Evolutionary conservation across 2,329 filamentous ascomycete genomes (phyloP), one percentile per base, ranked within the genome.

Genomic region (Calonectria montana): DNA sequence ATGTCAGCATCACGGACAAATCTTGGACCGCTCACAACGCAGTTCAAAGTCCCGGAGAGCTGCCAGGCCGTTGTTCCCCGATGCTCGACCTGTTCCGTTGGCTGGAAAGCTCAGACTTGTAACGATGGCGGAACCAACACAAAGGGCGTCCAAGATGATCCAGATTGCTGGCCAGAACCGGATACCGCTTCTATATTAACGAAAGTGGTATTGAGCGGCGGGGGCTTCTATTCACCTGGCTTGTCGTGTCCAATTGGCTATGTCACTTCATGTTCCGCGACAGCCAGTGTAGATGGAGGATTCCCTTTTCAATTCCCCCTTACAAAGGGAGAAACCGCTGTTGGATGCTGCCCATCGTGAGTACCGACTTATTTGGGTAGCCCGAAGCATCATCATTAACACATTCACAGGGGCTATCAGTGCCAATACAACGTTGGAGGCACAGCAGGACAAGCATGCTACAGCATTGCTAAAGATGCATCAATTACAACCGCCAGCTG

Each of bases 321-420:
- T 25, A 37, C 71, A 1, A 50, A 71, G 3, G 72, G 77, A 3
- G 81, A 83, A 69, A 83, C 81, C 13, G 81, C 76, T 1, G 65
- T 82, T 9, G 82, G 80, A 4, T 83, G 81, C 59, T 83, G 81
- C 72, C 81, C 81, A 29, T 73, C 71, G 74, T 80, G 73, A 74
- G 81, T 78, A 16, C 16, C 16, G 10, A 15, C 29, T 2, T 4
- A 25, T 37, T 9, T 23, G 29, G 13, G 37, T 25, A 4, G 9
- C 5, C 3, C 29, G 10, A 18, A 13, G 4, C 2, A 53, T 8
- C 21, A 41, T 16, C 35, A 35, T 37, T 53, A 29, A 66, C 29
- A 7, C 23, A 4, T 18, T 12, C 37, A 3, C n/a, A 74, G 71
- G 31, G 73, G 70, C 10, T 75, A 68, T 35, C 4, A 21, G 1